Evolutionary conservation across 2,329 filamentous ascomycete species (phyloP).

Genomic region (Cladosporium phlei): DNA sequence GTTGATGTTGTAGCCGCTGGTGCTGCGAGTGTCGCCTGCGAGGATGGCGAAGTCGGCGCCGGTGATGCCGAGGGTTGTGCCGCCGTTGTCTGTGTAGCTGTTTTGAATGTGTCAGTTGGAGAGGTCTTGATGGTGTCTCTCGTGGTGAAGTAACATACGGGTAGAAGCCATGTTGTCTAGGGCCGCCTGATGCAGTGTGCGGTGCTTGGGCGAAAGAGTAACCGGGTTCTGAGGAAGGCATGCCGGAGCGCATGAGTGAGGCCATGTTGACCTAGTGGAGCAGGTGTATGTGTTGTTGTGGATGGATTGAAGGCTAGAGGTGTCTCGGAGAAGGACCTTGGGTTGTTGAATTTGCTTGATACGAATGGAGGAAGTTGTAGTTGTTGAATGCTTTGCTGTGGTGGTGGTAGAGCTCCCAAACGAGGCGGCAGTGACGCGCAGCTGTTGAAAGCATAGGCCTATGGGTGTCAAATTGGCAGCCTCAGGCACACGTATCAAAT

Average conservation of each 20-base stretch:
- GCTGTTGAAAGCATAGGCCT: too few species aligned
- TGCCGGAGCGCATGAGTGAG: conserved; percentile 48
- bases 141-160: conserved; percentile 59
- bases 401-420: too few species aligned
- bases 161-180: conserved; percentile 78
- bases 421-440: too few species aligned
- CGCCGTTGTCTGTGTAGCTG: conserved; percentile 96
- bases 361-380: too few species aligned
- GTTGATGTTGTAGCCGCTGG: conserved; percentile 98
- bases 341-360: too few species aligned
- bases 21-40: conserved; percentile 93
- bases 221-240: conserved; percentile 50
- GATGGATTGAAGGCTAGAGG: too few species aligned
- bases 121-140: not conserved
- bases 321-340: too few species aligned
- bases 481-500: too few species aligned
- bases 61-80: conserved; percentile 90
- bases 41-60: conserved; percentile 93
- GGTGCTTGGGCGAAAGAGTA: conserved; percentile 57
- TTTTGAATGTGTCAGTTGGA: conserved; percentile 11
- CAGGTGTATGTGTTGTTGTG: not conserved
- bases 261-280: conserved; percentile 43
- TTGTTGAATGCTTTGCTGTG: too few species aligned
- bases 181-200: conserved; percentile 43
- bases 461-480: too few species aligned